Evolutionary conservation across 148 eudicot genomes (phyloP), one percentile per base, ranked within the genome.

Genomic region (Fagopyrum esculentum): DNA sequence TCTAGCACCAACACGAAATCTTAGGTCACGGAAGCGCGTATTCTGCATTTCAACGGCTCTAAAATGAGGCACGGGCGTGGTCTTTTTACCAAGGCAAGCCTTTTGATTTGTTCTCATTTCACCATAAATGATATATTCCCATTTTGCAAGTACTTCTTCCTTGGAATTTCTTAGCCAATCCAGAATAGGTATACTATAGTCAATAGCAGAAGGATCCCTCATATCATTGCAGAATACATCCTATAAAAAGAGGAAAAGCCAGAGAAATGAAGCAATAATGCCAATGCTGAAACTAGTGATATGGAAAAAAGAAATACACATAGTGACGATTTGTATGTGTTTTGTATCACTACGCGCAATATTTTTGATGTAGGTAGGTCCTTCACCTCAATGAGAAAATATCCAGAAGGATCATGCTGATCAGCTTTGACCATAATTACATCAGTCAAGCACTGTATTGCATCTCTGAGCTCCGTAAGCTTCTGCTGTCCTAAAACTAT

Each of bases 1-100:
- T 69, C 93, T 89, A 80, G 97, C 85, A 69, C 99, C 99, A 75
- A 90, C 87, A 17, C 89, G 92, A 78, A 95, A 92, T 73, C 72
- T 75, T 76, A 95, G 73, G 85, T 95, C 97, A 83, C 91, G 82
- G 71, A 95, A 90, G 3, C 92, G 84, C 45, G 73, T 78, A 35
- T 69, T 80, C 26, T 92, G 83, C 99, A 95, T 95, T 49, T 79
- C 76, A 74, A 77, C 78, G 8, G 89, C 63, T 87, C 77, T 90
- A 52, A 95, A 86, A 16, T 68, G 75, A 55, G 98, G 99, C 83
- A 89, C 76, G 12, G 75, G 78, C 6, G 83, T 75, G 47, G 69
- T 77, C 54, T 35, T 81, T 50, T 80, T 77, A 30, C 82, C 85
- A 48, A 88, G 6, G 52, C 83, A 51, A 70, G 73, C 76, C 83